Base-by-base conservation (phyloP, 2,329 filamentous ascomycete species). In the Drechmeria coniospora region DNA sequence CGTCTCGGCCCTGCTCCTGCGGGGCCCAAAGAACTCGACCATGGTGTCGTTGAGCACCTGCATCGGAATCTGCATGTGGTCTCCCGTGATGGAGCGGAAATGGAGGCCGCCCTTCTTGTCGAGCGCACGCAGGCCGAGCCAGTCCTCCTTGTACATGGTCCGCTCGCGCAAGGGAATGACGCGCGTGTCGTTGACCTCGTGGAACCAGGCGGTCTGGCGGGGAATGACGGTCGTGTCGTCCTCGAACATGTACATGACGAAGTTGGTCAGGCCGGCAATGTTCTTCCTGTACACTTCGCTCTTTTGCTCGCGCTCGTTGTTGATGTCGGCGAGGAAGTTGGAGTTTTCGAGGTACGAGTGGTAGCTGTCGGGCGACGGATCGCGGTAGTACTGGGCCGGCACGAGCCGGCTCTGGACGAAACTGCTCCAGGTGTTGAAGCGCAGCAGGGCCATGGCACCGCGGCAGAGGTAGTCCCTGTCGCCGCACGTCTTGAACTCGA, bases 321-420 rank as follows among this genome's bases (percentile, higher is more conserved):
- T 98, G 56, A 95, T 77, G 47, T 95, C 87, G 8, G 87, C 90
- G 7, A 98, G 62, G 53, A 92, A 94, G 49, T 86, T 87, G 42
- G 80, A 90, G 47, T 72, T 51, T 39, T 75, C 70, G 13, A 95
- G 67, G 48, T 95, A 98, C 17, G 63, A 55, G 1, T 74, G 68
- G 50, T 83, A 54, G 33, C 60, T 50, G 14, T 25, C 25, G 37
- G 65, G 66, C 37, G 81, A 68, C 34, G 69, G 68, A 38, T 86
- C 71, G 28, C 87, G 78, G 61, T 79, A 95, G 60, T 98, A 98
- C 59, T 98, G 90, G 18, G 90, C 87, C 1, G 90, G 90, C 4
- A 98, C 81, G 7, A 95, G 63, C 12, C 70, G 69, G 28, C 60
- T 63, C 61, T 95, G 90, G 5, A 90, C 80, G 41, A 78, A 78